Evolutionary conservation across 495 filamentous ascomycete genomes (phyloP).

Genomic region (Sabuloglossum arenarium): DNA sequence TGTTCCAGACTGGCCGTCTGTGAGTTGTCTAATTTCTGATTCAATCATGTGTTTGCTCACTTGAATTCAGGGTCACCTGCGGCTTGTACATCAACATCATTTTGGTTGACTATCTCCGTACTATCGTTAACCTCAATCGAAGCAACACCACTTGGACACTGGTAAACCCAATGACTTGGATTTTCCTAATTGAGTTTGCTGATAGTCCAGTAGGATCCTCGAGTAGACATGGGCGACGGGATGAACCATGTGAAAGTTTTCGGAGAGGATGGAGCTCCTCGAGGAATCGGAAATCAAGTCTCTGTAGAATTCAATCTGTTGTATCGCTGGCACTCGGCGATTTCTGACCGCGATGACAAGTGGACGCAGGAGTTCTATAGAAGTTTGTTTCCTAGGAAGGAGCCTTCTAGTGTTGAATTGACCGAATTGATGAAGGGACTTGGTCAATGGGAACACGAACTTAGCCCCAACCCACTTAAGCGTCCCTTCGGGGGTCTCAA

Average conservation of each 20-base stretch:
- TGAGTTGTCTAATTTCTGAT: constrained; percentile 3
- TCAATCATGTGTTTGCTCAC: neutral
- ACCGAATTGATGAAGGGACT: constrained; percentile 32
- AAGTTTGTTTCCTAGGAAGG: constrained; percentile 16
- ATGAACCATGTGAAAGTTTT: neutral
- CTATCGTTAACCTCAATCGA: constrained; percentile 11
- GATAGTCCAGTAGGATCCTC: neutral
- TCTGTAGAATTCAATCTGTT: constrained; percentile 53
- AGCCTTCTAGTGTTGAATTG: constrained; percentile 29
- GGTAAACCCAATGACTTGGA: neutral
- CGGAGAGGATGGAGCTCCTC: constrained; percentile 3
- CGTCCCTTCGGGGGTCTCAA: constrained; percentile 36
- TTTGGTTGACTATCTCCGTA: constrained; percentile 15
- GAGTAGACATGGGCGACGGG: neutral
- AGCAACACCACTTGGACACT: constrained; percentile 11
- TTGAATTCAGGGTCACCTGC: constrained; percentile 10
- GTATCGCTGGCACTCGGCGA: constrained; percentile 46
- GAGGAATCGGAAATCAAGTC: constrained; percentile 42
- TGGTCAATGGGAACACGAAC: constrained; percentile 26
- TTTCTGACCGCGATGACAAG: constrained; percentile 31
- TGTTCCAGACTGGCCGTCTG: constrained; percentile 23
- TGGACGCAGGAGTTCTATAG: constrained; percentile 41
- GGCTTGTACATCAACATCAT: constrained; percentile 20
- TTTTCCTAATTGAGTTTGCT: neutral
- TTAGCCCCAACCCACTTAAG: constrained; percentile 29